phyloP scores from a whole-genome alignment of 495 filamentous ascomycete species.

The Aspergillus heteromorphus region DNA sequence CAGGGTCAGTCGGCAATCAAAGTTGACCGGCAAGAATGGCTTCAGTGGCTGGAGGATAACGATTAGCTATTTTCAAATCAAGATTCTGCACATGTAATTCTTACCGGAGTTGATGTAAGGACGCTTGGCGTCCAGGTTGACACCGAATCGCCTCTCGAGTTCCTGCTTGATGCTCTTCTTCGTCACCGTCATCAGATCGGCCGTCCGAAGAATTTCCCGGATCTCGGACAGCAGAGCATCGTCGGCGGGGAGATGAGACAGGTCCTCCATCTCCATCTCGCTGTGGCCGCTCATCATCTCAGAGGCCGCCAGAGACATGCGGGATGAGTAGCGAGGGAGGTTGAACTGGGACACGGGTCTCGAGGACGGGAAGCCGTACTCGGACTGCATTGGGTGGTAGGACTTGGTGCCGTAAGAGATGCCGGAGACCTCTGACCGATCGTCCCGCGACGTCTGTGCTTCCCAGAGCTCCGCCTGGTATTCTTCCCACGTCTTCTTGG shows the following conservation, averaged over 20 bases:
- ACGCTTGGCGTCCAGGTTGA: conserved; percentile 72
- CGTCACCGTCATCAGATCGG: conserved; percentile 94
- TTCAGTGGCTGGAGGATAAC: conserved; percentile 58
- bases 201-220: conserved; percentile 80
- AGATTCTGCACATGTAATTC: conserved; percentile 21
- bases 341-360: conserved; percentile 75
- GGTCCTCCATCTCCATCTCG: conserved; percentile 64
- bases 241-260: conserved; percentile 69
- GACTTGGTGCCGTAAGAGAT: conserved; percentile 87
- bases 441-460: conserved; percentile 77
- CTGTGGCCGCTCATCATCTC: conserved; percentile 61
- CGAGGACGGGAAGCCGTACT: conserved; percentile 48
- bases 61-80: conserved; percentile 20
- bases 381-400: conserved; percentile 52
- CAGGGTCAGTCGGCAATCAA: conserved; percentile 2
- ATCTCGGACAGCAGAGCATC: conserved; percentile 92
- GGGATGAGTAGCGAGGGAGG: conserved; percentile 49
- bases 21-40: conserved; percentile 58
- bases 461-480: conserved; percentile 96
- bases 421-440: conserved; percentile 86
- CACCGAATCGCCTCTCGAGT: conserved; percentile 81
- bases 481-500: conserved; percentile 98
- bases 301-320: conserved; percentile 76
- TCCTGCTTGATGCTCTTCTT: conserved; percentile 98
- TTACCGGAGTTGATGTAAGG: conserved; percentile 92